These are phyloP conservation scores for Penicillium odoratum DNA, from an alignment of 495 filamentous ascomycete species.

Conservation along the genomic window DNA sequence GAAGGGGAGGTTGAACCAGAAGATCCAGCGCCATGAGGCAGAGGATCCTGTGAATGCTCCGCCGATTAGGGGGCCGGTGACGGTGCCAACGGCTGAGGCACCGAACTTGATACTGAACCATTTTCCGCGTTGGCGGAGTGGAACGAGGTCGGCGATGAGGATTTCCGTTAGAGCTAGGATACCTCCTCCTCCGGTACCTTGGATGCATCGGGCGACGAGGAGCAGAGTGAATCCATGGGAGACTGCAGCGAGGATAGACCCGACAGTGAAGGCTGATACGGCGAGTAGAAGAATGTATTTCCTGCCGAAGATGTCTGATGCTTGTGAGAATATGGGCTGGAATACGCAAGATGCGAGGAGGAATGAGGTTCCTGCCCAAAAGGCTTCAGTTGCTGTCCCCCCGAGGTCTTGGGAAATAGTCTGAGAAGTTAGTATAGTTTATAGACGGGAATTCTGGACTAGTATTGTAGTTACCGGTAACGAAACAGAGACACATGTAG, in stretches of 20 bases:
- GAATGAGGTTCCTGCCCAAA: conserved; percentile 64
- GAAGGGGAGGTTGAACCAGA: conserved; percentile 29
- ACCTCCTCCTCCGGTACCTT: conserved; percentile 44
- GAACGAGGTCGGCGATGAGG: conserved; percentile 32
- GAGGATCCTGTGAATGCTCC: conserved; percentile 23
- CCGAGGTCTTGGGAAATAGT: conserved; percentile 26
- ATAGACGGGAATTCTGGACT: background rate
- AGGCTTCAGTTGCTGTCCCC: conserved; percentile 28
- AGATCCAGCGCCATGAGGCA: conserved; percentile 39
- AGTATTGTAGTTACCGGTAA: conserved; percentile 48
- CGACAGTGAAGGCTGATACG: conserved; percentile 32
- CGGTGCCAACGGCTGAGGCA: conserved; percentile 28
- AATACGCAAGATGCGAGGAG: conserved; percentile 63
- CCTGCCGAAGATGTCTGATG: conserved; percentile 49
- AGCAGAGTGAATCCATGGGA: conserved; percentile 35
- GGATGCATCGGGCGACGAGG: conserved; percentile 40
- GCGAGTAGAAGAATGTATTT: conserved; percentile 30
- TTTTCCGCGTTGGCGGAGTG: conserved; percentile 32
- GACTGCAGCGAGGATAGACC: conserved; percentile 43
- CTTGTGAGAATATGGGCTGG: conserved; percentile 44
- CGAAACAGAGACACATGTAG: conserved; percentile 65
- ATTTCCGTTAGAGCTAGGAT: conserved; percentile 28
- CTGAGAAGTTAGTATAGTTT: conserved; percentile 9
- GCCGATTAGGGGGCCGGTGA: conserved; percentile 30
- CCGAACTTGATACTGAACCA: conserved; percentile 22